Base-by-base conservation (phyloP, 345 rosid species). In the Hibiscus trionum region DNA sequence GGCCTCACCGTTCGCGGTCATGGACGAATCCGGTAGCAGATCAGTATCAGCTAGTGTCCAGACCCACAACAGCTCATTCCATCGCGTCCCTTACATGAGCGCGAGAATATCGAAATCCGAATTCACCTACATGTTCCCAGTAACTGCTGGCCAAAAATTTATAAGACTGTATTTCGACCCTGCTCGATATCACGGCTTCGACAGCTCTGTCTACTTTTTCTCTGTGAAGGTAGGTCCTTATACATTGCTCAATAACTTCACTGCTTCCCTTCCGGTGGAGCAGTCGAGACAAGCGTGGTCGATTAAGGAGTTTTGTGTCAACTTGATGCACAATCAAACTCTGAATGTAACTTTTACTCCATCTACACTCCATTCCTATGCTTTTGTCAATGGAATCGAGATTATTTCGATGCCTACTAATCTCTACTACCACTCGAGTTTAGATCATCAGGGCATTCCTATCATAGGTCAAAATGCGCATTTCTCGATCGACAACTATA, bases 341-440 rank as follows among this genome's bases (percentile, higher is more conserved):
- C 55, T 66, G 6, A 66, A 21, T 66, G 35, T 66, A 66, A 66
- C 70, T 44, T 66, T 66, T 66, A 44, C 55, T 66, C 55, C 69
- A 1, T 66, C 70, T 21, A 5, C 14, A 31, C 15, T 12, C 11
- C 27, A 9, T 3, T 44, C 55, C 21, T 66, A 44, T 66, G 70
- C 70, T 42, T 66, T 66, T 66, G 50, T 66, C 55, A 44, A 66
- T 66, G 70, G 70, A 66, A 66, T 66, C 29, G 70, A 66, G 33
- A 24, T 66, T 1, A 55, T 66, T 46, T 66, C 70, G 16, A 44
- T 66, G 70, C 55, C 70, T 12, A 66, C 6, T 27, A 12, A 66
- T 27, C 70, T 44, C 11, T 66, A 66, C 17, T 66, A 66, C 35
- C n/a, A 50, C 55, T 21, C 55, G 55, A 29, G 3, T 21, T 44